phyloP scores from a whole-genome alignment of 2,329 filamentous ascomycete species.

The Colletotrichum destructivum region DNA sequence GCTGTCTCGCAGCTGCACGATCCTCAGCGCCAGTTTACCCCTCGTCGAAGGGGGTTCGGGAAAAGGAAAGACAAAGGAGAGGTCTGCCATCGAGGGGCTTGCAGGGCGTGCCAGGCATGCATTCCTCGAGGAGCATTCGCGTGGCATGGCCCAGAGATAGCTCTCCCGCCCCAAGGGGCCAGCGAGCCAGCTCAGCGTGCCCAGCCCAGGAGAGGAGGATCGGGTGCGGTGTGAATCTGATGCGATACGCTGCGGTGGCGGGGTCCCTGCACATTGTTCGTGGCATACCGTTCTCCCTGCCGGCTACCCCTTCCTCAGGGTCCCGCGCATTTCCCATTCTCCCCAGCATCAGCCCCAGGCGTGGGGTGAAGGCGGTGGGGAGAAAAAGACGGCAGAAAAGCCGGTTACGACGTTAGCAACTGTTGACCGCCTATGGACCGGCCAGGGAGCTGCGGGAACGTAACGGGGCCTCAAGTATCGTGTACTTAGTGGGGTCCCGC shows the following conservation, averaged over 20 bases:
- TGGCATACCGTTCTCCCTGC: conserved; percentile 21
- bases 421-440: conserved; percentile 30
- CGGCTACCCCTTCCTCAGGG: conserved; percentile 32
- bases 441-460: conserved; percentile 36
- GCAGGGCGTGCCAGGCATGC: conserved; percentile 6
- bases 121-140: conserved; percentile 36
- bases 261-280: conserved; percentile 27
- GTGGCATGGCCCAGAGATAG: conserved; percentile 40
- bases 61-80: conserved; percentile 5
- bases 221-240: conserved; percentile 4
- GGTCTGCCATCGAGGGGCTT: conserved; percentile 28
- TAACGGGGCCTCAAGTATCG: conserved; percentile 17
- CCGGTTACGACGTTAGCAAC: conserved; percentile 19
- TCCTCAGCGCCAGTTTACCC: conserved; percentile 19
- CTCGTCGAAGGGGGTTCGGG: conserved; percentile 7
- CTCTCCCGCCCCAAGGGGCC: conserved; percentile 37
- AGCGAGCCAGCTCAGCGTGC: neutral
- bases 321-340: conserved; percentile 35
- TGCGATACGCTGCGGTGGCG: neutral
- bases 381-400: conserved; percentile 35
- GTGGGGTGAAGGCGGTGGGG: conserved; percentile 41
- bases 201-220: neutral
- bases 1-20: conserved; percentile 7
- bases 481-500: conserved; percentile 29
- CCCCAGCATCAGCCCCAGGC: conserved; percentile 41